Evolutionary conservation across 1,284 basidiomycete species (phyloP), one percentile per base, ranked within the genome.

Genomic region (Neonothopanus nambi): DNA sequence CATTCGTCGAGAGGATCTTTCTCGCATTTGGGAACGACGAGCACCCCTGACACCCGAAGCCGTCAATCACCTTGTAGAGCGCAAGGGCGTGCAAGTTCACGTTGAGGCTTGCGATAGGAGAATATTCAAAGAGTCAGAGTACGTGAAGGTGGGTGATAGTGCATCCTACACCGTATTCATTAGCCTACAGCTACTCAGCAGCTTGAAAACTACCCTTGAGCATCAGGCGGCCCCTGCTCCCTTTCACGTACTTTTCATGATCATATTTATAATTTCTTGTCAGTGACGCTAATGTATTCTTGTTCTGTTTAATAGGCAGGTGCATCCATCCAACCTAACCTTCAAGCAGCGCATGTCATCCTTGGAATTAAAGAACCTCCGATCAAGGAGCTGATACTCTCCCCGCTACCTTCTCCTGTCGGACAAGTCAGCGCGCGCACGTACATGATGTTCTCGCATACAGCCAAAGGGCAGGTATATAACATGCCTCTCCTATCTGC

Each of bases 381-480:
- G 3, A 68, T 92, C 3, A 51, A 72, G 33, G 79, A 84, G 59
- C 73, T 93, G n/a, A 67, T 83, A 57, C 79, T 76, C 5, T 64
- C 70, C 28, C 76, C 79, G 24, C 46, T 69, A 15, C 51, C 57
- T 3, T 49, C 67, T 12, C 50, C 56, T 2, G 48, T 58, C 60
- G 20, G 20, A 17, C 55, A 43, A 47, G 59, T 11, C 23, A 48
- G 50, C 61, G 67, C 78, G 5, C 79, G 85, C 18, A 91, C 87
- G 2, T 85, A 91, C 59, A 70, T 94, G 55, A 93, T 93, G 86
- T 96, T 96, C 76, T 92, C 89, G 26, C 93, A 95, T 68, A 94
- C 92, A 0, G 84, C 85, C 61, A 96, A 96, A 69, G 87, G 88
- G 0, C 90, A 96, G 69, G 67, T 76, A 11, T 95, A 95, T 71